A percentile compares a stretch with the other conserved stretches of the same genome.
These are phyloP conservation scores for Volvox reticuliferus DNA, from an alignment of 139 green algal genomes.

Conservation along the genomic window DNA sequence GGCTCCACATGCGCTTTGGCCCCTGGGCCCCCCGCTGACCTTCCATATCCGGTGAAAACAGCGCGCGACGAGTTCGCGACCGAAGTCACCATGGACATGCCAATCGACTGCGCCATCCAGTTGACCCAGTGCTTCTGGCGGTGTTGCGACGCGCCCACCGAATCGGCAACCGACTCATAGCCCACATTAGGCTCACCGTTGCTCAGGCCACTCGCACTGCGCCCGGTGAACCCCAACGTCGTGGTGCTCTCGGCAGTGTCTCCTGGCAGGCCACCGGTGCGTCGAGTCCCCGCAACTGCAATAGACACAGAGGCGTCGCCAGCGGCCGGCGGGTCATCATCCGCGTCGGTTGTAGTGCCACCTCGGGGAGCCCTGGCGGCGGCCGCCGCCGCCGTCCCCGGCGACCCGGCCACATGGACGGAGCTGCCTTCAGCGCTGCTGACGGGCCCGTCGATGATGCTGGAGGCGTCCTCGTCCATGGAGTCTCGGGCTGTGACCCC, in stretches of 20 bases:
- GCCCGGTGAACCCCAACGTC: not conserved
- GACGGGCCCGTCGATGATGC: constrained; percentile 31
- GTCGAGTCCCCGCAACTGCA: not conserved
- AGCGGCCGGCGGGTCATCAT: not conserved
- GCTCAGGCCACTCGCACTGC: constrained; percentile 30
- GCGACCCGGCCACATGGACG: not conserved
- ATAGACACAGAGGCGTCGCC: not conserved
- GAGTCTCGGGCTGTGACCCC: not conserved
- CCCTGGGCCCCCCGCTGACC: not conserved
- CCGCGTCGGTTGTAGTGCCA: no score
- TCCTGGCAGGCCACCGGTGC: not conserved
- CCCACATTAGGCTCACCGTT: constrained; percentile 5
- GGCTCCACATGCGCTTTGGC: not conserved
- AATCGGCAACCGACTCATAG: not conserved
- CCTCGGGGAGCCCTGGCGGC: not conserved
- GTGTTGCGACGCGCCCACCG: constrained; percentile 30
- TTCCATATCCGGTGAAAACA: not conserved
- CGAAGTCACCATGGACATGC: not conserved
- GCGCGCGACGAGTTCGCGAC: not conserved
- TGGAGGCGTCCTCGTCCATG: not conserved
- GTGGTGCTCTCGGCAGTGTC: not conserved
- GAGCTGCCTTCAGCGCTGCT: constrained; percentile 16
- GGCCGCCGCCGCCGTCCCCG: no score
- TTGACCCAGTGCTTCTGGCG: constrained; percentile 31
- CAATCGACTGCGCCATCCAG: constrained; percentile 40